Percentiles rank a stretch among this genome's conserved stretches.
Evolutionary conservation across 2,329 filamentous ascomycete species (phyloP).

Genomic region (Ophiostoma angusticollis): DNA sequence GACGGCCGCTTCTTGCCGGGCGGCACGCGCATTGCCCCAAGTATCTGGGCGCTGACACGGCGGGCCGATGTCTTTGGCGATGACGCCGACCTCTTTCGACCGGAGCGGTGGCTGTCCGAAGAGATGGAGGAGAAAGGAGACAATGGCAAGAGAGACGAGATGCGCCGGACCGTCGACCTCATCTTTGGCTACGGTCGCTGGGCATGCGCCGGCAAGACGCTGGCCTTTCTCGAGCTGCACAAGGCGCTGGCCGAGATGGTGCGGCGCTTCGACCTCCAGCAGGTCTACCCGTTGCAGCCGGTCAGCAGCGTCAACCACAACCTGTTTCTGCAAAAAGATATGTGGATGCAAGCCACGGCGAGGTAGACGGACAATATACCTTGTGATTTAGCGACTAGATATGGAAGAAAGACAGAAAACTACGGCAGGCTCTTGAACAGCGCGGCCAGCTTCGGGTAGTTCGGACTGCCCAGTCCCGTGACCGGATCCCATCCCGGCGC

Average conservation of each 20-base stretch:
- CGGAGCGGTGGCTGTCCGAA: conserved; percentile 29
- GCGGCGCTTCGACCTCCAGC: conserved; percentile 19
- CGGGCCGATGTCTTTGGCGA: conserved; percentile 24
- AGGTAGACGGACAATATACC: not conserved
- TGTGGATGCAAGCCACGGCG: conserved; percentile 18
- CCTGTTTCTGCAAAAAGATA: conserved; percentile 19
- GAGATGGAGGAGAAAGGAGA: not conserved
- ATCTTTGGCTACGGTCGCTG: conserved; percentile 28
- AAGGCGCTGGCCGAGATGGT: conserved; percentile 18
- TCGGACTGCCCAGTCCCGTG: conserved; percentile 13
- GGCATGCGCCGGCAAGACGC: conserved; percentile 28
- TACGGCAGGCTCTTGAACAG: conserved; percentile 14
- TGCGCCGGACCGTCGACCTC: conserved; percentile 21
- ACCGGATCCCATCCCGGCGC: conserved; percentile 18
- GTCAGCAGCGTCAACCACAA: conserved; percentile 17
- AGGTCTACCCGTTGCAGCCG: conserved; percentile 16
- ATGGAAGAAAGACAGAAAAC: not conserved
- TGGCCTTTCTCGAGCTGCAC: conserved; percentile 30
- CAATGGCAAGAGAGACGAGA: conserved; percentile 17
- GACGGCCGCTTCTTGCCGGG: conserved; percentile 30
- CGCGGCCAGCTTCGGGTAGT: conserved; percentile 15
- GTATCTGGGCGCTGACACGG: conserved; percentile 21
- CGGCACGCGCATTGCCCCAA: conserved; percentile 28
- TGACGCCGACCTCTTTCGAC: conserved; percentile 30
- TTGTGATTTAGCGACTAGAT: not conserved